Evolutionary conservation across 768 basidiomycete species (phyloP).

Genomic region (Termitomyces sp.): DNA sequence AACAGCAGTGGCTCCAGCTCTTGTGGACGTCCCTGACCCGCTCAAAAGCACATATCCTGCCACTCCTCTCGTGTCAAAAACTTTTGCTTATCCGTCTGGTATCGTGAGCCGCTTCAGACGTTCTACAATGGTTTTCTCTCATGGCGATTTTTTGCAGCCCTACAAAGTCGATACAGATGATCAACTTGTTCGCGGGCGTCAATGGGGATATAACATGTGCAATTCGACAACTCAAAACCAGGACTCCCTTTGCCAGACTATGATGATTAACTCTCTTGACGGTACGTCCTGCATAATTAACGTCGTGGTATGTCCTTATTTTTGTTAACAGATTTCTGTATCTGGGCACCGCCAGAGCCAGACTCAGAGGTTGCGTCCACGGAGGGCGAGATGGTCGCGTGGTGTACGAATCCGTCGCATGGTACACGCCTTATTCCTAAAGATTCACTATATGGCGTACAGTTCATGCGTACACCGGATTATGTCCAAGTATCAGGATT

Average conservation of each 20-base stretch:
- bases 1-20: neutral
- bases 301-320: neutral
- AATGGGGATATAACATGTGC: constrained; percentile 55
- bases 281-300: constrained; percentile 25
- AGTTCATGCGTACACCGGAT: constrained; percentile 52
- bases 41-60: constrained; percentile 29
- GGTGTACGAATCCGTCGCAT: constrained; percentile 65
- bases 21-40: constrained; percentile 1
- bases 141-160: constrained; percentile 13
- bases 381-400: constrained; percentile 70
- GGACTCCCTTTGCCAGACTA: constrained; percentile 47
- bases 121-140: neutral
- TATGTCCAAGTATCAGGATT: constrained; percentile 61
- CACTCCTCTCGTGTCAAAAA: constrained; percentile 34
- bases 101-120: constrained; percentile 26
- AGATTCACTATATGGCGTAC: constrained; percentile 58
- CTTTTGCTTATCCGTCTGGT: constrained; percentile 32
- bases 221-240: constrained; percentile 52
- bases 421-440: constrained; percentile 73
- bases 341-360: constrained; percentile 53
- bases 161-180: constrained; percentile 26
- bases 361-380: constrained; percentile 54
- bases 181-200: constrained; percentile 36
- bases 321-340: constrained; percentile 51
- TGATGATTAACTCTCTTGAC: constrained; percentile 42